phyloP scores from a whole-genome alignment of 2,329 filamentous ascomycete species.

The Hirsutella rhossiliensis region DNA sequence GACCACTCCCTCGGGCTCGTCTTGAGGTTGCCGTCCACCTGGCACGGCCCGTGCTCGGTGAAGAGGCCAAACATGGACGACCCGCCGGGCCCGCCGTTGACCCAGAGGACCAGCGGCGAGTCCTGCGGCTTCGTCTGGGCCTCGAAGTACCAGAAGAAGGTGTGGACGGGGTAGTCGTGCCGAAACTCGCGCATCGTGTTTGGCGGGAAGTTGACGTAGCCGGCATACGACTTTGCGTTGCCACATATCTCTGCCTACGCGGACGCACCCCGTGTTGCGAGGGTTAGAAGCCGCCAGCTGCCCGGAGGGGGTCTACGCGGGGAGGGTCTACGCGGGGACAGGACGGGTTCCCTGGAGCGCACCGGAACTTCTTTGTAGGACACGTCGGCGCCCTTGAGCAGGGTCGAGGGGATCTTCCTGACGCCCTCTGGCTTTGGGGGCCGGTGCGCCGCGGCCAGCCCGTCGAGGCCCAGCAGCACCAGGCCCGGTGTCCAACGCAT shows the following conservation, averaged over 20 bases:
- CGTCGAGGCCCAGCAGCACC: neutral
- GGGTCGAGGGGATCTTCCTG: neutral
- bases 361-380: conserved; percentile 2
- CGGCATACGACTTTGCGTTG: conserved; percentile 1
- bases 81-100: conserved; percentile 52
- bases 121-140: conserved; percentile 26
- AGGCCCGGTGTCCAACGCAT: neutral
- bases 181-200: neutral
- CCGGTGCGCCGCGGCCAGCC: neutral
- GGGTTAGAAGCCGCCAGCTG: too few relatives aligned
- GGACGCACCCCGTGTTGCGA: too few relatives aligned
- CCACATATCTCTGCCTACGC: conserved; percentile 3
- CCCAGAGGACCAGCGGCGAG: conserved; percentile 44
- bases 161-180: neutral
- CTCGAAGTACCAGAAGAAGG: conserved; percentile 38
- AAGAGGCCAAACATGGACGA: conserved; percentile 55
- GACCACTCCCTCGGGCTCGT: conserved; percentile 48
- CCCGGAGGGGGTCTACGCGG: too few relatives aligned
- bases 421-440: neutral
- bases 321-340: too few relatives aligned
- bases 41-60: conserved; percentile 42
- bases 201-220: conserved; percentile 2
- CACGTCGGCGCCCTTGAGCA: neutral
- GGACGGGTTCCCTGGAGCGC: too few relatives aligned
- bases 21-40: conserved; percentile 34